Conservation (phyloP, 2,329 filamentous ascomycete species). For the Lachnellula hyalina region DNA sequence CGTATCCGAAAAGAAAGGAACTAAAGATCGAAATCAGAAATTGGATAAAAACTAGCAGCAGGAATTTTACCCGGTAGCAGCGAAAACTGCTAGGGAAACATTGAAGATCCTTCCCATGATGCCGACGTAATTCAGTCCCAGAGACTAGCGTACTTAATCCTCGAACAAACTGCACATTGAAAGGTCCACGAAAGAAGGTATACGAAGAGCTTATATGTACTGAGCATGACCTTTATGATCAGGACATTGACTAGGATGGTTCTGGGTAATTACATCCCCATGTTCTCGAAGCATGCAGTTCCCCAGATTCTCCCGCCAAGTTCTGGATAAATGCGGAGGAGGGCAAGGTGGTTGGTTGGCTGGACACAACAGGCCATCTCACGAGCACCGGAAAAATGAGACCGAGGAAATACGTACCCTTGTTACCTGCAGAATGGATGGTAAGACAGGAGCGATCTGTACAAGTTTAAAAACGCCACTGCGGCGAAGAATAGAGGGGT, state of each 20-base stretch:
- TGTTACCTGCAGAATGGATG: not conserved
- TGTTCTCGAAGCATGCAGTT: not conserved
- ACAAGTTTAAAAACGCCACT: too few relatives aligned
- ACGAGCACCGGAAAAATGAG: constrained; percentile 7
- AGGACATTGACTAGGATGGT: too few relatives aligned
- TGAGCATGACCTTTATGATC: too few relatives aligned
- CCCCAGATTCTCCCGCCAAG: constrained; percentile 3
- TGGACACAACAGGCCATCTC: not conserved
- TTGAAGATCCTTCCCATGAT: constrained; percentile 40
- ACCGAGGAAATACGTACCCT: not conserved
- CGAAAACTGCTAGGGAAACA: constrained; percentile 37
- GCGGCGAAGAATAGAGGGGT: not conserved
- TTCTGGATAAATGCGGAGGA: not conserved
- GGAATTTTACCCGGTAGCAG: constrained; percentile 32
- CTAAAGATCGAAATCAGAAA: constrained; percentile 16
- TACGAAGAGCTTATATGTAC: not conserved
- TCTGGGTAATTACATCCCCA: too few relatives aligned
- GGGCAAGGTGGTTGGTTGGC: not conserved
- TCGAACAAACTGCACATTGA: not conserved
- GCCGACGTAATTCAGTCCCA: not conserved
- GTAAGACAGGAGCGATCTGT: constrained; percentile 1
- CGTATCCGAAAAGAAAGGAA: constrained; percentile 36
- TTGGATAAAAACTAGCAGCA: not conserved
- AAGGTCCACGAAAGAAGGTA: not conserved
- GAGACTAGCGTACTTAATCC: not conserved